Evolutionary conservation across 495 filamentous ascomycete species (phyloP), one percentile per base, ranked within the genome.

Genomic region (Talaromyces thailandensis): DNA sequence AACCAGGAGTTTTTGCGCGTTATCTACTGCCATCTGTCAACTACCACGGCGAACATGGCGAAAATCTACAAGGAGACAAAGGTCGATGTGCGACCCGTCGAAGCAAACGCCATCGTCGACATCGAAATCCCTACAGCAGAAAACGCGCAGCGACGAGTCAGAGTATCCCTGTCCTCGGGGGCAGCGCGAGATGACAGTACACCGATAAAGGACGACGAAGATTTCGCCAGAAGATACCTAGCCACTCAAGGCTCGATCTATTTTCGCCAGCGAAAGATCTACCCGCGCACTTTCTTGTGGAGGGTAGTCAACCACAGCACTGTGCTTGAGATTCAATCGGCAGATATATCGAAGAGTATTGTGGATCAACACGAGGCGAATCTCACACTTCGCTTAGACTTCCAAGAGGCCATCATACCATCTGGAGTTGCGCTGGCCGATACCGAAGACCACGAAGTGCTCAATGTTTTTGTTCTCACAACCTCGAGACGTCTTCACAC

Each of bases 271-370:
- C 80, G 86, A 65, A 83, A 85, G 62, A 75, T 78, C 60, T 89
- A 88, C 62, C 95, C 94, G 53, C 84, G 90, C 66, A 88, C 82
- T 68, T 92, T 98, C 66, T 80, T 96, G 24, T 98, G 95, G 93
- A 81, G 94, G 60, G 81, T 98, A 21, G 75, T 97, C 64, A 87
- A 95, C 69, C 86, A 88, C 67, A 85, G 86, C 68, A 89, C 84
- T 66, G 80, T 92, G 52, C 79, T 98, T 59, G 91, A 92, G 70
- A 79, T 98, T 58, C 88, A 90, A 71, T 86, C 86, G 35, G 85
- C 88, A 67, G 94, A 98, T 74, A 73, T 97, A 62, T 87, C 82
- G 37, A 93, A 89, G 71, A 80, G 85, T 56, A 79, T 82, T 21
- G 79, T 84, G 26, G 80, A 84, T 29, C 73, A 79, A 55, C 81